phyloP scores from a whole-genome alignment of 2,329 filamentous ascomycete genomes.

The Epichloe sylvatica region DNA sequence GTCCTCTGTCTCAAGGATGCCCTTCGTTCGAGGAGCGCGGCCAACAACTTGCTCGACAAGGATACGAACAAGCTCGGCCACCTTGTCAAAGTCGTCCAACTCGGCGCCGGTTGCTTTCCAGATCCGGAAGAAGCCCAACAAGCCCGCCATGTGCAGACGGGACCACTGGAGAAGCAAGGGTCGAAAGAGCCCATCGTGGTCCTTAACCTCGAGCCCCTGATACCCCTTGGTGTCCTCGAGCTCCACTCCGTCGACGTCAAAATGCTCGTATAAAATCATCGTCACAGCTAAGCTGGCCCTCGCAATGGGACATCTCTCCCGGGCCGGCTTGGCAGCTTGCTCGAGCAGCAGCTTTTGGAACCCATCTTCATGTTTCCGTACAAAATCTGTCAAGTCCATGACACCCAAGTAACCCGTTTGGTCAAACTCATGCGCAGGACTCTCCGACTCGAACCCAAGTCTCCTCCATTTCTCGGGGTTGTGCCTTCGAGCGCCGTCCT shows the following conservation, averaged over 20 bases:
- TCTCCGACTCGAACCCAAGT: slow-evolving; percentile 83
- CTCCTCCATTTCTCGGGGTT: slow-evolving; percentile 88
- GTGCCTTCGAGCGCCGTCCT: slow-evolving; percentile 51
- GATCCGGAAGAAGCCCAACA: slow-evolving; percentile 78
- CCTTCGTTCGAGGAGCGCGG: slow-evolving; percentile 64
- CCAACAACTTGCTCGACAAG: slow-evolving; percentile 82
- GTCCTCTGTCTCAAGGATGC: slow-evolving; percentile 77
- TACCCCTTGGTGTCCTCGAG: slow-evolving; percentile 66
- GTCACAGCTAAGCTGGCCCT: slow-evolving; percentile 78
- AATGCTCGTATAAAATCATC: slow-evolving; percentile 82
- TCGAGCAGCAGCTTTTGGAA: slow-evolving; percentile 89
- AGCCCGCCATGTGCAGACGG: slow-evolving; percentile 66
- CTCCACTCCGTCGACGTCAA: slow-evolving; percentile 78
- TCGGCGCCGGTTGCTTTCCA: slow-evolving; percentile 86
- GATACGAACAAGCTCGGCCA: slow-evolving; percentile 80
- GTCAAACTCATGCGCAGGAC: slow-evolving; percentile 73
- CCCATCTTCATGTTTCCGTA: slow-evolving; percentile 77
- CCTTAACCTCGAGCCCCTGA: slow-evolving; percentile 57
- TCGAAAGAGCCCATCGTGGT: slow-evolving; percentile 75
- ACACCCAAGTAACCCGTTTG: slow-evolving; percentile 79
- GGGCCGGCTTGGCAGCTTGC: slow-evolving; percentile 58
- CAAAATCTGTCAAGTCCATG: slow-evolving; percentile 94
- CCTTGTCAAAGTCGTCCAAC: slow-evolving; percentile 81
- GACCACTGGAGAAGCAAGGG: slow-evolving; percentile 90
- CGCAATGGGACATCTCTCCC: slow-evolving; percentile 73